These are phyloP conservation scores for Phytophthora pisi DNA, from an alignment of 352 stramenopile species.

Conservation along the genomic window DNA sequence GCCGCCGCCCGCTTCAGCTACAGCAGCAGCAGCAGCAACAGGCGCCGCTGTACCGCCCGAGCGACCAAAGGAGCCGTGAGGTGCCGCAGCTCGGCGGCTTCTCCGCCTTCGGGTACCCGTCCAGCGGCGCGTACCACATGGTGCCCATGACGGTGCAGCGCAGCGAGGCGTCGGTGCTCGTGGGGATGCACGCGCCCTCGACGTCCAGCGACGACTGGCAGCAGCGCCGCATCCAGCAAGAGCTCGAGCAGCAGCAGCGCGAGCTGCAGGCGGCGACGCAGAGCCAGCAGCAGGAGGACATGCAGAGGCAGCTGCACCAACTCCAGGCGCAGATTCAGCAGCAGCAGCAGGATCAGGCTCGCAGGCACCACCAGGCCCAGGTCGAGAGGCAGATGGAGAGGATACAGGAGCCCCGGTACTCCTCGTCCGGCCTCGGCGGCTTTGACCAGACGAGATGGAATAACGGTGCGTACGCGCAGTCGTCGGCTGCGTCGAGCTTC, in stretches of 20 bases:
- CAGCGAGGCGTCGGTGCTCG: slow-evolving; percentile 18
- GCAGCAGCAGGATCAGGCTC: slow-evolving; percentile 19
- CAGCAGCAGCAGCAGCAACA: neutral
- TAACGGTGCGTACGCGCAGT: neutral
- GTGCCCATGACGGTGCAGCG: slow-evolving; percentile 6
- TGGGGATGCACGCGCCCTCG: slow-evolving; percentile 19
- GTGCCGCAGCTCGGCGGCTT: slow-evolving; percentile 8
- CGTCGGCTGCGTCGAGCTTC: neutral
- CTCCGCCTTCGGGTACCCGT: slow-evolving; percentile 12
- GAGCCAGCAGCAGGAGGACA: slow-evolving; percentile 15
- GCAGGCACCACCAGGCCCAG: slow-evolving; percentile 14
- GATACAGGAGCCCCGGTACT: slow-evolving; percentile 17
- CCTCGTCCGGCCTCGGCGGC: neutral
- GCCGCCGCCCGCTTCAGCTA: neutral
- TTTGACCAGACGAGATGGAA: slow-evolving; percentile 17
- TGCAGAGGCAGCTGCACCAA: slow-evolving; percentile 21
- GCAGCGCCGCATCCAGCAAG: slow-evolving; percentile 25
- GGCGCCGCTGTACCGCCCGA: neutral
- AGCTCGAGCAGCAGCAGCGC: slow-evolving; percentile 27
- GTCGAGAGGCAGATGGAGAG: slow-evolving; percentile 10
- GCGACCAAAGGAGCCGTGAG: neutral
- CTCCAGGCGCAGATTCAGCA: slow-evolving; percentile 22
- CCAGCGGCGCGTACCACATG: slow-evolving; percentile 11
- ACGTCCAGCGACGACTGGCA: slow-evolving; percentile 29
- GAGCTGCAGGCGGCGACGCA: slow-evolving; percentile 23